Conservation (phyloP, 2,329 filamentous ascomycete genomes). For the Acrodontium crateriforme region DNA sequence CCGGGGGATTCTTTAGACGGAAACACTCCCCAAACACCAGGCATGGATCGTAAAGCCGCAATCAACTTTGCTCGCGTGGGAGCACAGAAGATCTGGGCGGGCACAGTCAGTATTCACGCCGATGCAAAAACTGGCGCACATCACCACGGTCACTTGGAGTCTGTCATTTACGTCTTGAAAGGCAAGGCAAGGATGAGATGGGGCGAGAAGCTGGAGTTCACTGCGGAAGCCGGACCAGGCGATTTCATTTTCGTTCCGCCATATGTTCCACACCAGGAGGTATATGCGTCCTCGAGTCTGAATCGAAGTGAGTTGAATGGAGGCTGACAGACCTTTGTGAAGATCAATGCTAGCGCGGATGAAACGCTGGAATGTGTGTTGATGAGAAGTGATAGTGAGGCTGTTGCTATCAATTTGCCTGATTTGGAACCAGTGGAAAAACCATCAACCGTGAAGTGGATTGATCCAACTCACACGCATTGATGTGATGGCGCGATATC, state of each 20-base stretch:
- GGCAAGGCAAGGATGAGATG: conserved; percentile 33
- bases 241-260: conserved; percentile 36
- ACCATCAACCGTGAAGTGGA: conserved; percentile 31
- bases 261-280: conserved; percentile 16
- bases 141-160: conserved; percentile 33
- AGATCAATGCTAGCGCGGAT: conserved; percentile 31
- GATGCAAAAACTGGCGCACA: conserved; percentile 33
- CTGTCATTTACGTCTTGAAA: conserved; percentile 33
- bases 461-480: conserved; percentile 33
- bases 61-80: conserved; percentile 31
- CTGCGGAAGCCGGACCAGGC: conserved; percentile 31
- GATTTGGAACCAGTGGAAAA: conserved; percentile 31
- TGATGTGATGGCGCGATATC: conserved; percentile 1
- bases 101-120: conserved; percentile 30
- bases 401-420: conserved; percentile 31
- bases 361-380: conserved; percentile 31
- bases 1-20: conserved; percentile 27
- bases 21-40: conserved; percentile 30
- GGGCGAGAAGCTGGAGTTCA: conserved; percentile 32
- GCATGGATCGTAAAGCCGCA: conserved; percentile 32
- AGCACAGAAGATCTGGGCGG: conserved; percentile 33
- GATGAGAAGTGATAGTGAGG: conserved; percentile 30
- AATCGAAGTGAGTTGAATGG: background rate
- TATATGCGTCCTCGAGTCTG: background rate
- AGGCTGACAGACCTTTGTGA: conserved; percentile 7